Percentiles rank a stretch among this genome's conserved stretches.
Conservation (phyloP, 2,329 filamentous ascomycete species). For the Exophiala xenobiotica region DNA sequence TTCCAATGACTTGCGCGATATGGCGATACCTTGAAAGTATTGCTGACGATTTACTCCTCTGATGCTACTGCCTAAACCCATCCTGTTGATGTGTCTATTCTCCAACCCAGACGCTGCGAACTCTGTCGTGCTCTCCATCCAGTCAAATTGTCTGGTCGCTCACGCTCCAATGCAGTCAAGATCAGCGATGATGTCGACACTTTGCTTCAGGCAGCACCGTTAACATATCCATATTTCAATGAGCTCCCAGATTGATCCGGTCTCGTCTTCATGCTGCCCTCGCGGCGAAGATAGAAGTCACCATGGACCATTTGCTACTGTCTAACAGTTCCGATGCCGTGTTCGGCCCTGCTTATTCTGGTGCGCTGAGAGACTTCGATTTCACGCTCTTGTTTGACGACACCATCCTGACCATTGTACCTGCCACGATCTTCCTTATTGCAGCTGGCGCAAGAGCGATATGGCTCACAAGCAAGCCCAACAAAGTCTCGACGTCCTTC, state of each 20-base stretch:
- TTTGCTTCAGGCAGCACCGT: conserved; percentile 6
- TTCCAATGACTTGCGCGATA: too few species aligned
- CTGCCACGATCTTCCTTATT: conserved; percentile 39
- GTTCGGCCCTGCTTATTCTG: conserved; percentile 23
- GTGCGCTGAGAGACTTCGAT: conserved; percentile 36
- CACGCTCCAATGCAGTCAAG: neutral
- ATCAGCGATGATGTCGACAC: neutral
- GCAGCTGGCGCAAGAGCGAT: conserved; percentile 37
- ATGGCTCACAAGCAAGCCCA: conserved; percentile 35
- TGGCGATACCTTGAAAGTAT: too few species aligned
- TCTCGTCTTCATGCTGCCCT: neutral
- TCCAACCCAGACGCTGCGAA: too few species aligned
- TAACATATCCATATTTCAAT: neutral
- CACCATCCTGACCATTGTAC: conserved; percentile 40
- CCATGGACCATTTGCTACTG: neutral
- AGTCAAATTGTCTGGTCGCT: too few species aligned
- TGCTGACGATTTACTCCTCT: too few species aligned
- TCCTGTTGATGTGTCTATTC: too few species aligned
- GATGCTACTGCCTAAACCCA: too few species aligned
- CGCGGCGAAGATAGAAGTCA: too few species aligned
- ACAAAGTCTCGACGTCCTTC: conserved; percentile 22
- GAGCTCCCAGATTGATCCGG: neutral
- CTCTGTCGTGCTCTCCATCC: too few species aligned
- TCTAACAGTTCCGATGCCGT: conserved; percentile 22
- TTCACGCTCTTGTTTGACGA: conserved; percentile 51